These are phyloP conservation scores for Dryadomyces quercus-mongolicae DNA, from an alignment of 2,329 filamentous ascomycete genomes.

Conservation along the genomic window DNA sequence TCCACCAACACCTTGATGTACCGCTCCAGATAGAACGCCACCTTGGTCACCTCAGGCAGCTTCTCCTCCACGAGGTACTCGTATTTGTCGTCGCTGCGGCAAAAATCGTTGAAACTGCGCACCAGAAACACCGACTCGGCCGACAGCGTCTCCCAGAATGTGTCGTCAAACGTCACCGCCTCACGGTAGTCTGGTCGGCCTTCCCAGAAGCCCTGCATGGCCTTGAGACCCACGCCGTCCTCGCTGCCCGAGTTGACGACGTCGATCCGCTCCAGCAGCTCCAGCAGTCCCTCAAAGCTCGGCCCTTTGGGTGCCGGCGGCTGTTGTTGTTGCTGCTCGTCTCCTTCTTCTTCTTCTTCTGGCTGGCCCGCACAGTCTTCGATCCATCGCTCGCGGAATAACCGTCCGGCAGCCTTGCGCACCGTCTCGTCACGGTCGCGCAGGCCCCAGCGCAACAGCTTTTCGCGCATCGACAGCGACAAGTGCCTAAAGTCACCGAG, in stretches of 20 bases:
- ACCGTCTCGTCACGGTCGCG: slow-evolving; percentile 91
- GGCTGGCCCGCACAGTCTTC: slow-evolving; percentile 73
- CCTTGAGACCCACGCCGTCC: slow-evolving; percentile 80
- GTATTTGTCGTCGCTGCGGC: slow-evolving; percentile 61
- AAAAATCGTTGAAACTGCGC: slow-evolving; percentile 90
- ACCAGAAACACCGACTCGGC: slow-evolving; percentile 84
- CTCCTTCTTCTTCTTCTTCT: slow-evolving; percentile 31
- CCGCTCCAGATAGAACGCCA: slow-evolving; percentile 75
- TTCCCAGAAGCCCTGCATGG: slow-evolving; percentile 95
- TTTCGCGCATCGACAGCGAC: slow-evolving; percentile 88
- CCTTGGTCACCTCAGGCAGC: slow-evolving; percentile 83
- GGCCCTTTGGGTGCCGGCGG: slow-evolving; percentile 28
- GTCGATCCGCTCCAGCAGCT: slow-evolving; percentile 88
- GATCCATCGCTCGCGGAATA: slow-evolving; percentile 96
- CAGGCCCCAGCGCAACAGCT: slow-evolving; percentile 86
- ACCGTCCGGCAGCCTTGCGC: slow-evolving; percentile 74
- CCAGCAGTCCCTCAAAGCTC: slow-evolving; percentile 71
- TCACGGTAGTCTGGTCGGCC: slow-evolving; percentile 75
- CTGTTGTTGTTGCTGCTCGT: slow-evolving; percentile 30
- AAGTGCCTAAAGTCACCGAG: slow-evolving; percentile 91
- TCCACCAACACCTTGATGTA: slow-evolving; percentile 62
- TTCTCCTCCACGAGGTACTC: slow-evolving; percentile 77
- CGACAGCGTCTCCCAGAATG: slow-evolving; percentile 69
- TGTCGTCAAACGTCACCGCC: slow-evolving; percentile 57
- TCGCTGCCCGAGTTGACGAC: slow-evolving; percentile 83